phyloP scores from a whole-genome alignment of 345 rosid genomes.

The Lepidium didymum region DNA sequence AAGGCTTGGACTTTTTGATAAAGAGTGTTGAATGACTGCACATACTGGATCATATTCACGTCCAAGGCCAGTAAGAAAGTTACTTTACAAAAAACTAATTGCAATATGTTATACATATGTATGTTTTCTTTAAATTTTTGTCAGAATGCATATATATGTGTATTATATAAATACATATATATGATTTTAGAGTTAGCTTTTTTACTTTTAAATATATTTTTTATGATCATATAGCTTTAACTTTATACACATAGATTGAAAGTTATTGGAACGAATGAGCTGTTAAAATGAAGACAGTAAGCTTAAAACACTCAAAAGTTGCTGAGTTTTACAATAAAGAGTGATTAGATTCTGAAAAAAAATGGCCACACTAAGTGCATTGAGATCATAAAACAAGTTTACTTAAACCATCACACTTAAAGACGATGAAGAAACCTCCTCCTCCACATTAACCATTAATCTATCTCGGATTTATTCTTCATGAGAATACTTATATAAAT shows the following conservation, averaged over 20 bases:
- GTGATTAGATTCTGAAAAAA: conserved; percentile 12
- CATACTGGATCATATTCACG: background rate
- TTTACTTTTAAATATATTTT: background rate
- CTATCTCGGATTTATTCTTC: background rate
- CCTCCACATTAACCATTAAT: conserved; percentile 9
- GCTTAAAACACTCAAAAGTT: background rate
- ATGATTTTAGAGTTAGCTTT: background rate
- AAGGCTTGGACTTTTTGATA: too few species aligned
- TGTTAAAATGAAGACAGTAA: background rate
- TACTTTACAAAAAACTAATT: too few species aligned
- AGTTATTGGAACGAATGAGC: background rate
- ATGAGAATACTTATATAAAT: conserved; percentile 1
- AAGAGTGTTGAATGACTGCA: background rate
- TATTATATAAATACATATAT: background rate
- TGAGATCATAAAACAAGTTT: conserved; percentile 16
- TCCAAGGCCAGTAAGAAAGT: background rate
- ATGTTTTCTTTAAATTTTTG: background rate
- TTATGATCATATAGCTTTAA: background rate
- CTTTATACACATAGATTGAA: background rate
- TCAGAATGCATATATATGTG: background rate
- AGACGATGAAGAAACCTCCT: conserved; percentile 30
- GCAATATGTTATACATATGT: background rate
- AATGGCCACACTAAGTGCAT: conserved; percentile 13
- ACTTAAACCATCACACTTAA: conserved; percentile 13
- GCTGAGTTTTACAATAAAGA: background rate